phyloP scores from a whole-genome alignment of 805 yeast species.

The Clavispora santaluciae region DNA sequence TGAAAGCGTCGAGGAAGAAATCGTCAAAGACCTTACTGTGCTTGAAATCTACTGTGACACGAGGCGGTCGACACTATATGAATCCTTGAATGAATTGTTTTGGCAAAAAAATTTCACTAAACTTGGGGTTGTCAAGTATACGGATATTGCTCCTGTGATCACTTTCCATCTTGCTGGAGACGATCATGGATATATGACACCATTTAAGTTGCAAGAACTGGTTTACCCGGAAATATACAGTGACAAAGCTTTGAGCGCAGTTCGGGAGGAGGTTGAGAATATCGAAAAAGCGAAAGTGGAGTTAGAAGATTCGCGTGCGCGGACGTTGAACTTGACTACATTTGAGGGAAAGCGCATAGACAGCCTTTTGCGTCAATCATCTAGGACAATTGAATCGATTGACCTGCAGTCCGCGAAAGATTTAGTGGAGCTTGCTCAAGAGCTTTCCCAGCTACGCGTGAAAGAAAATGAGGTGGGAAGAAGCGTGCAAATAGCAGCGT shows the following conservation, averaged over 20 bases:
- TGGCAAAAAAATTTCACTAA: slow-evolving; percentile 30
- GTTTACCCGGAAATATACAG: slow-evolving; percentile 35
- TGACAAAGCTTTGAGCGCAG: slow-evolving; percentile 14
- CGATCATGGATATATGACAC: slow-evolving; percentile 14
- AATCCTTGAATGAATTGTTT: slow-evolving; percentile 31
- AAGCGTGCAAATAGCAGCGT: slow-evolving; percentile 15
- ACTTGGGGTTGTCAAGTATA: slow-evolving; percentile 26
- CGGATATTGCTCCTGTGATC: slow-evolving; percentile 25
- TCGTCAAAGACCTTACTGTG: slow-evolving; percentile 20
- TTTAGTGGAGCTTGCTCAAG: slow-evolving; percentile 16
- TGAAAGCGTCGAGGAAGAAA: slow-evolving; percentile 23
- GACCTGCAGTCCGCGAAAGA: slow-evolving; percentile 12
- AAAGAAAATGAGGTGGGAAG: slow-evolving; percentile 20
- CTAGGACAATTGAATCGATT: slow-evolving; percentile 11
- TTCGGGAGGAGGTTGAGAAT: slow-evolving; percentile 18
- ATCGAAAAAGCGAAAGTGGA: slow-evolving; percentile 13
- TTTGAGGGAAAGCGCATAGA: slow-evolving; percentile 38
- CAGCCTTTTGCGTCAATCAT: slow-evolving; percentile 21
- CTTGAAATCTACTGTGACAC: slow-evolving; percentile 32
- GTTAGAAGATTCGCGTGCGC: slow-evolving; percentile 18
- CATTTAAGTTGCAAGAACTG: slow-evolving; percentile 25
- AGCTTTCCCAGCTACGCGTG: slow-evolving; percentile 17
- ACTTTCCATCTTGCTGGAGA: slow-evolving; percentile 28
- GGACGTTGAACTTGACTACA: slow-evolving; percentile 29
- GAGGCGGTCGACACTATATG: slow-evolving; percentile 23